Conservation (phyloP, 495 filamentous ascomycete species). For the Staphylotrichum longicolle region DNA sequence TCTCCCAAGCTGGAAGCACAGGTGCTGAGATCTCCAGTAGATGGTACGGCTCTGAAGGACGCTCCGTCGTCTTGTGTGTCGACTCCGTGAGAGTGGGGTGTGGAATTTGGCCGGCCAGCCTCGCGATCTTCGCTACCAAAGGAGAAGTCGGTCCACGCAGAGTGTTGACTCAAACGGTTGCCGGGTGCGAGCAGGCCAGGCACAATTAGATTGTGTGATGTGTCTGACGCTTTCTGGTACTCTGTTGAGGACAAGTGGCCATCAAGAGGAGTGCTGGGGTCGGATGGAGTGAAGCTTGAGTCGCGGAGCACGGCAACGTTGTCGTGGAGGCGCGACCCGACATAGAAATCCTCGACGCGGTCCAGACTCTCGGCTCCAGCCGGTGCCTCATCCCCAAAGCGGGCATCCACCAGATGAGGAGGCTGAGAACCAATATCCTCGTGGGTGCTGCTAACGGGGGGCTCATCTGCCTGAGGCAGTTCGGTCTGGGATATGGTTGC, state of each 20-base stretch:
- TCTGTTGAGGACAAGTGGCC: slow-evolving; percentile 26
- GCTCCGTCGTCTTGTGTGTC: slow-evolving; percentile 20
- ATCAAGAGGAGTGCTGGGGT: slow-evolving; percentile 32
- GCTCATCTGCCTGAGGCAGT: slow-evolving; percentile 27
- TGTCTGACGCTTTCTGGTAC: slow-evolving; percentile 28
- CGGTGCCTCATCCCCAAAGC: slow-evolving; percentile 17
- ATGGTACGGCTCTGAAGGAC: slow-evolving; percentile 19
- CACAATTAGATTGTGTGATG: slow-evolving; percentile 40
- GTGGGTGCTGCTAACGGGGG: slow-evolving; percentile 15
- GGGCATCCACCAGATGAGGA: slow-evolving; percentile 4
- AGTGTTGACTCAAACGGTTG: slow-evolving; percentile 51
- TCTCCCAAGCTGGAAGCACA: slow-evolving; percentile 28
- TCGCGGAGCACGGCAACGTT: slow-evolving; percentile 35
- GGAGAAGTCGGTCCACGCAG: slow-evolving; percentile 57
- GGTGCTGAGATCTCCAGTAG: slow-evolving; percentile 23
- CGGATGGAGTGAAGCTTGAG: slow-evolving; percentile 35
- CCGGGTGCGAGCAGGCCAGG: slow-evolving; percentile 44
- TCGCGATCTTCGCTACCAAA: slow-evolving; percentile 48
- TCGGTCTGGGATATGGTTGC: slow-evolving; percentile 24
- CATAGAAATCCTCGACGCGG: slow-evolving; percentile 39
- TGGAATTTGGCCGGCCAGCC: slow-evolving; percentile 22
- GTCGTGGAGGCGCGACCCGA: slow-evolving; percentile 34
- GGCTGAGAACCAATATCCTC: slow-evolving; percentile 20
- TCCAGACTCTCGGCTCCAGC: slow-evolving; percentile 26
- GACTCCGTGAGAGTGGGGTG: slow-evolving; percentile 25